Evolutionary conservation across 108 stramenopile genomes (phyloP).

Genomic region (Nannochloropsis salina): DNA sequence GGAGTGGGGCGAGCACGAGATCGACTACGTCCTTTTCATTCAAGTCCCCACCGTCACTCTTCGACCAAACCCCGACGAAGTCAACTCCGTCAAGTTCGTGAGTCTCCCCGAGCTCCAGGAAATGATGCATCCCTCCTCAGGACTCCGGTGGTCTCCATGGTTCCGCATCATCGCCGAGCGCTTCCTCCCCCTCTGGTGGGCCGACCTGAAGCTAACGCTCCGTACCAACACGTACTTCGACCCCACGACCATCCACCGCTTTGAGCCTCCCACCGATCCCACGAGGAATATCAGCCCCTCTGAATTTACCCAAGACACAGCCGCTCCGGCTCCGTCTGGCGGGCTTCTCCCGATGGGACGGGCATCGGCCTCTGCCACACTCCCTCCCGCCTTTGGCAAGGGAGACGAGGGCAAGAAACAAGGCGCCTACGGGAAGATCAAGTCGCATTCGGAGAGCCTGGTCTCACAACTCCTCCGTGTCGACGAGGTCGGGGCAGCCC

Average conservation of each 20-base stretch:
- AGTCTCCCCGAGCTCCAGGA: constrained; percentile 40
- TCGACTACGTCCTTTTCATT: constrained; percentile 85
- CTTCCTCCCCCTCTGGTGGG: constrained; percentile 50
- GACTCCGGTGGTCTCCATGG: constrained; percentile 55
- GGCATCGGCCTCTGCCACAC: no score
- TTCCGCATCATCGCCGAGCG: constrained; percentile 55
- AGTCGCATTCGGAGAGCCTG: constrained; percentile 55
- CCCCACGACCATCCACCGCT: constrained; percentile 48
- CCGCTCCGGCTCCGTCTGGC: no score
- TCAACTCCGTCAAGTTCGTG: constrained; percentile 42
- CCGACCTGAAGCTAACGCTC: constrained; percentile 41
- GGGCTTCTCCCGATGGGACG: no score
- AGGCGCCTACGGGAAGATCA: constrained; percentile 94
- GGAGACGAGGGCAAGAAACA: constrained; percentile 67
- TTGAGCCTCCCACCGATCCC: constrained; percentile 52
- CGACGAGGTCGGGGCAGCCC: background rate
- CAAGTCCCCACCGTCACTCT: constrained; percentile 42
- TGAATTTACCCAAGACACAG: background rate
- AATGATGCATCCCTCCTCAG: constrained; percentile 48
- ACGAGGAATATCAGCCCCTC: constrained; percentile 40
- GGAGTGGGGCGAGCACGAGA: constrained; percentile 98
- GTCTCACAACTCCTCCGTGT: constrained; percentile 68
- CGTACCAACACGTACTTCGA: constrained; percentile 49
- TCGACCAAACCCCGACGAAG: constrained; percentile 50
- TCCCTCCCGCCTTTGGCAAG: background rate